Percentiles rank a stretch among this genome's conserved stretches.
phyloP scores from a whole-genome alignment of 176 grass and related monocot genomes.

The Cocos nucifera region DNA sequence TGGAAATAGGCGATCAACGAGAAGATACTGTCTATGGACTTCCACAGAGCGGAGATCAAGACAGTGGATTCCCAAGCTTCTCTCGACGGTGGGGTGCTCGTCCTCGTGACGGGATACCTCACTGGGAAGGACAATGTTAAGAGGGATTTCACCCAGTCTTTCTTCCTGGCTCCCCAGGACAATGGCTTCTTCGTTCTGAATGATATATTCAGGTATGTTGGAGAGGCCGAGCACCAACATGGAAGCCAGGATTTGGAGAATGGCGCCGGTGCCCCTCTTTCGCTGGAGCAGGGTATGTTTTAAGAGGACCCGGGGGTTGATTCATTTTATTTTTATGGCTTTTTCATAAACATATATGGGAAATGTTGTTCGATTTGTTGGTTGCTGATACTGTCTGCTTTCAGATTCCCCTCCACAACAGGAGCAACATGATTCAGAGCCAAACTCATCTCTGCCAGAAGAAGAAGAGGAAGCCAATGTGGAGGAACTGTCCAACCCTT shows the following conservation, averaged over 20 bases:
- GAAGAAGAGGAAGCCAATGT: slow-evolving; percentile 27
- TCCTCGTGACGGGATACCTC: slow-evolving; percentile 80
- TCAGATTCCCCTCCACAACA: slow-evolving; percentile 10
- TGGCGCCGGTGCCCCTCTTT: slow-evolving; percentile 9
- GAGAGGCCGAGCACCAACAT: slow-evolving; percentile 23
- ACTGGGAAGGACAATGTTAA: slow-evolving; percentile 34
- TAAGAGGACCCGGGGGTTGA: neutral
- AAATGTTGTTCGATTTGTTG: no score
- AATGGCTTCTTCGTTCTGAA: slow-evolving; percentile 88
- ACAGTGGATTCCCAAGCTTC: slow-evolving; percentile 82
- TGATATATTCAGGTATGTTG: slow-evolving; percentile 56
- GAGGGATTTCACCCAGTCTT: slow-evolving; percentile 77
- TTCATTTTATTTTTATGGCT: slow-evolving; percentile 2
- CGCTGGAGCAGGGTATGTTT: slow-evolving; percentile 35
- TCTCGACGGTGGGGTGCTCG: slow-evolving; percentile 59
- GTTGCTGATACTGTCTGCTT: no score
- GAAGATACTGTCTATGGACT: slow-evolving; percentile 87
- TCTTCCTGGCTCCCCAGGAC: slow-evolving; percentile 96
- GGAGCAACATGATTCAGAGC: slow-evolving; percentile 19
- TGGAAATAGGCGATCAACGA: slow-evolving; percentile 64
- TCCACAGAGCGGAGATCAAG: slow-evolving; percentile 74
- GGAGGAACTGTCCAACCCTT: slow-evolving; percentile 48
- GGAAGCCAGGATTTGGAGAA: slow-evolving; percentile 24
- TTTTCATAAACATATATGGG: neutral
- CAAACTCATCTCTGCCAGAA: slow-evolving; percentile 5